These are phyloP conservation scores for Acer yangbiense DNA, from an alignment of 345 rosid genomes.

Conservation along the genomic window DNA sequence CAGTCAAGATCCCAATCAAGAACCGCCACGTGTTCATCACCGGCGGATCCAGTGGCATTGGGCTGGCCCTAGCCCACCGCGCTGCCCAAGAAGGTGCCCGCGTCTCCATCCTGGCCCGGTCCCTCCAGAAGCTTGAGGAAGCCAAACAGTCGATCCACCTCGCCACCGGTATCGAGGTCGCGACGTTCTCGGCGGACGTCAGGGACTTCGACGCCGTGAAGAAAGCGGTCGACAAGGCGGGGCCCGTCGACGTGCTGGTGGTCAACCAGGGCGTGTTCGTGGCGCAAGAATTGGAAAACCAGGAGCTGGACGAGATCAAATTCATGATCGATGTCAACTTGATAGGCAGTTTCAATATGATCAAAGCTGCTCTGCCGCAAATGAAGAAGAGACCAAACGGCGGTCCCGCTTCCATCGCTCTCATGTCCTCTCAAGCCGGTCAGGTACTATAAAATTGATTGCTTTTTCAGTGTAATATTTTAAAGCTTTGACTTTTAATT, in stretches of 20 bases:
- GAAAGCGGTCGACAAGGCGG: slow-evolving; percentile 55
- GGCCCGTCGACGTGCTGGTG: slow-evolving; percentile 68
- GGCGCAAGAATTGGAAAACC: slow-evolving; percentile 63
- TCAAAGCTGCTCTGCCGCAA: slow-evolving; percentile 78
- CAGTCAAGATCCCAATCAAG: slow-evolving; percentile 61
- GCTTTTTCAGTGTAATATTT: neutral
- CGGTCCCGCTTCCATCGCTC: slow-evolving; percentile 63
- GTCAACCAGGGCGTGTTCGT: slow-evolving; percentile 80
- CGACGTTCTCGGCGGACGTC: slow-evolving; percentile 72
- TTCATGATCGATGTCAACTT: slow-evolving; percentile 80
- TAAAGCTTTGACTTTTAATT: too few species aligned
- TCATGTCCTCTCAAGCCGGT: slow-evolving; percentile 89
- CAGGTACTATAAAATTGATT: slow-evolving; percentile 44
- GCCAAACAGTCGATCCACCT: slow-evolving; percentile 61
- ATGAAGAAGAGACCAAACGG: slow-evolving; percentile 61
- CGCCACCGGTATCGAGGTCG: slow-evolving; percentile 70
- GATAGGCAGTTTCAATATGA: slow-evolving; percentile 77
- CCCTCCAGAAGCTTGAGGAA: slow-evolving; percentile 60
- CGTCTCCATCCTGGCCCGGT: slow-evolving; percentile 76
- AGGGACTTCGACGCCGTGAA: slow-evolving; percentile 64
- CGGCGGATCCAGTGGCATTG: slow-evolving; percentile 92
- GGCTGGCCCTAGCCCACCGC: slow-evolving; percentile 75
- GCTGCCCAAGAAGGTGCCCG: slow-evolving; percentile 72
- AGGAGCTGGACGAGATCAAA: slow-evolving; percentile 67
- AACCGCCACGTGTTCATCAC: slow-evolving; percentile 84